phyloP scores from a whole-genome alignment of 306 rosid genomes.

The Prinsepia uniflora region DNA sequence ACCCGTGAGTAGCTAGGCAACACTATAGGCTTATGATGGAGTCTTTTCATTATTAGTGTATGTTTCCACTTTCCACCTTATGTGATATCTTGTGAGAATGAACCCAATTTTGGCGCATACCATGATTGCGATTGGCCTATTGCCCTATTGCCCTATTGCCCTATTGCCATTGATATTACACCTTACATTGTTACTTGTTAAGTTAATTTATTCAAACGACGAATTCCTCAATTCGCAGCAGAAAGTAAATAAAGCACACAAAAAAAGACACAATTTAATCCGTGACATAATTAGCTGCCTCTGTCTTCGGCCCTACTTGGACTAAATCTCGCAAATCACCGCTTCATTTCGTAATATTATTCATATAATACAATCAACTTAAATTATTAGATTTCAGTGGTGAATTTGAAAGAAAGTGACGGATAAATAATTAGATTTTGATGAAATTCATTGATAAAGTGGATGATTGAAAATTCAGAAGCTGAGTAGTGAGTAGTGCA shows the following conservation, averaged over 20 bases:
- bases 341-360: not conserved
- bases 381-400: no score
- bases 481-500: no score
- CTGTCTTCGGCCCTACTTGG: not conserved
- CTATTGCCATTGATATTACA: no score
- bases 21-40: not conserved
- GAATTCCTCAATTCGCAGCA: no score
- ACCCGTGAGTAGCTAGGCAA: not conserved
- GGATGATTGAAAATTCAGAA: slow-evolving; percentile 8
- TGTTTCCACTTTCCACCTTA: not conserved
- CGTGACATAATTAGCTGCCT: slow-evolving; percentile 12
- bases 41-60: not conserved
- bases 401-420: not conserved
- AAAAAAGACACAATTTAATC: slow-evolving; percentile 10
- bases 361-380: no score
- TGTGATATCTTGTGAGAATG: not conserved
- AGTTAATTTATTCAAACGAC: no score
- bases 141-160: no score
- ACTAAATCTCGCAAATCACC: slow-evolving; percentile 3
- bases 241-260: slow-evolving; percentile 11
- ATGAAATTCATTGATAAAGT: not conserved
- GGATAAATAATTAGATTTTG: not conserved
- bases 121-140: slow-evolving; percentile 9
- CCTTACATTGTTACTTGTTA: not conserved
- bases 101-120: not conserved